Evolutionary conservation across 179 eudicot species (phyloP).

Genomic region (Carnegiea gigantea): DNA sequence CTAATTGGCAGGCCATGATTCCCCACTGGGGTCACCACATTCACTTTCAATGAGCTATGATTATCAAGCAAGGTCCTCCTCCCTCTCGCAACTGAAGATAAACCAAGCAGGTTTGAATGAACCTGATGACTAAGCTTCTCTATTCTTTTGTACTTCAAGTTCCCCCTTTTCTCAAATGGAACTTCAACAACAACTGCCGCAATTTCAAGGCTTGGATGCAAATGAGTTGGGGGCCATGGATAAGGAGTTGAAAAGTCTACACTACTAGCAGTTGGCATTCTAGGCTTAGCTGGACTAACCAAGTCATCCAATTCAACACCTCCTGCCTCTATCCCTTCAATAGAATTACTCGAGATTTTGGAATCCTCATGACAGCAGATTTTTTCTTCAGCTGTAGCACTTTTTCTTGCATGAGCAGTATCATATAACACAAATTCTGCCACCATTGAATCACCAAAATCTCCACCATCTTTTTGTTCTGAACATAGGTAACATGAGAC

Average conservation of each 20-base stretch:
- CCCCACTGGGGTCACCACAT: slow-evolving; percentile 68
- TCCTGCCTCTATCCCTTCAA: slow-evolving; percentile 22
- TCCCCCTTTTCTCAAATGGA: slow-evolving; percentile 79
- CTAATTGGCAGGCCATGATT: slow-evolving; percentile 68
- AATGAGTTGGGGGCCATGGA: slow-evolving; percentile 46
- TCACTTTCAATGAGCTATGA: slow-evolving; percentile 39
- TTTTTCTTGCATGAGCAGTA: slow-evolving; percentile 54
- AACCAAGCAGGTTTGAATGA: slow-evolving; percentile 31
- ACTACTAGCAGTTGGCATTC: slow-evolving; percentile 27
- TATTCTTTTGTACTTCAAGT: slow-evolving; percentile 62
- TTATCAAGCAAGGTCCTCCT: slow-evolving; percentile 28
- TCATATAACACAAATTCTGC: slow-evolving; percentile 79
- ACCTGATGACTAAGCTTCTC: slow-evolving; percentile 39
- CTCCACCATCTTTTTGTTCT: slow-evolving; percentile 45
- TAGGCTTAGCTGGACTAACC: slow-evolving; percentile 31
- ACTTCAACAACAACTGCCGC: slow-evolving; percentile 66
- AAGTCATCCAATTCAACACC: slow-evolving; percentile 38
- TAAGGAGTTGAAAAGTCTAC: slow-evolving; percentile 34
- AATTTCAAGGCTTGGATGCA: slow-evolving; percentile 62
- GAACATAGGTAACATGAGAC: slow-evolving; percentile 70
- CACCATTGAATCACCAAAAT: slow-evolving; percentile 51
- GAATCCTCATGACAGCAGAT: slow-evolving; percentile 27
- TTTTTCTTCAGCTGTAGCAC: slow-evolving; percentile 40
- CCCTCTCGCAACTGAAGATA: slow-evolving; percentile 28
- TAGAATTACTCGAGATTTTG: slow-evolving; percentile 28